Conservation (phyloP, 2,329 filamentous ascomycete species). For the Trichophyton rubrum region DNA sequence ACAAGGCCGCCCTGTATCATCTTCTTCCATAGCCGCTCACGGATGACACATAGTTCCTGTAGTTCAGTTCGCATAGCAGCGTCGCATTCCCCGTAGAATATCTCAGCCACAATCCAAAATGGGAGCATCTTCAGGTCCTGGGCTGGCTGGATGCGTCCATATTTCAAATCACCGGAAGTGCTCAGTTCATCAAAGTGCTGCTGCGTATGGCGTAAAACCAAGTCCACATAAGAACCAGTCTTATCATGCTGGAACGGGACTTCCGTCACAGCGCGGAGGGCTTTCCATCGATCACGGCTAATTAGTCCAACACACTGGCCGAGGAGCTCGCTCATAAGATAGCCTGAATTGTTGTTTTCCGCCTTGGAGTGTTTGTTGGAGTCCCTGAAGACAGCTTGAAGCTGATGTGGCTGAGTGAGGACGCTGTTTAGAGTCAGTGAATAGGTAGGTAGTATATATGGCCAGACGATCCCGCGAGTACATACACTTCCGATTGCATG, state of each 20-base stretch:
- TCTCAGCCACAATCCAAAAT: conserved; percentile 29
- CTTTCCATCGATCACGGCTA: conserved; percentile 22
- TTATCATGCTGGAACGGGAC: conserved; percentile 14
- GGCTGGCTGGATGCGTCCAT: conserved; percentile 14
- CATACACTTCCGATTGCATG: conserved; percentile 2
- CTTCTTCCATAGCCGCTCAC: conserved; percentile 24
- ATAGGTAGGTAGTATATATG: too few relatives aligned
- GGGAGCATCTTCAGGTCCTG: conserved; percentile 25
- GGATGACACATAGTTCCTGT: conserved; percentile 11
- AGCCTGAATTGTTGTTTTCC: conserved; percentile 31
- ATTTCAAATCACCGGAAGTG: background rate
- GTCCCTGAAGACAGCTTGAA: conserved; percentile 31
- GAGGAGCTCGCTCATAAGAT: conserved; percentile 29
- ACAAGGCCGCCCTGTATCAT: conserved; percentile 27
- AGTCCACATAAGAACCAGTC: background rate
- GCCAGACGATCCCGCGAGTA: too few relatives aligned
- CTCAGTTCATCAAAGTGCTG: background rate
- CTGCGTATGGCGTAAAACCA: background rate
- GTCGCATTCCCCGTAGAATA: conserved; percentile 27
- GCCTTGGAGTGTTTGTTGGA: conserved; percentile 36
- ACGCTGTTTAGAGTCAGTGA: conserved; percentile 20
- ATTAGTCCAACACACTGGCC: conserved; percentile 35
- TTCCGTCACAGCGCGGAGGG: conserved; percentile 16
- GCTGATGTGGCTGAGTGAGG: conserved; percentile 24
- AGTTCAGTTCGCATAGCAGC: conserved; percentile 18